Base-by-base conservation (phyloP, 2,329 filamentous ascomycete genomes). In the Graphilbum sp. region DNA sequence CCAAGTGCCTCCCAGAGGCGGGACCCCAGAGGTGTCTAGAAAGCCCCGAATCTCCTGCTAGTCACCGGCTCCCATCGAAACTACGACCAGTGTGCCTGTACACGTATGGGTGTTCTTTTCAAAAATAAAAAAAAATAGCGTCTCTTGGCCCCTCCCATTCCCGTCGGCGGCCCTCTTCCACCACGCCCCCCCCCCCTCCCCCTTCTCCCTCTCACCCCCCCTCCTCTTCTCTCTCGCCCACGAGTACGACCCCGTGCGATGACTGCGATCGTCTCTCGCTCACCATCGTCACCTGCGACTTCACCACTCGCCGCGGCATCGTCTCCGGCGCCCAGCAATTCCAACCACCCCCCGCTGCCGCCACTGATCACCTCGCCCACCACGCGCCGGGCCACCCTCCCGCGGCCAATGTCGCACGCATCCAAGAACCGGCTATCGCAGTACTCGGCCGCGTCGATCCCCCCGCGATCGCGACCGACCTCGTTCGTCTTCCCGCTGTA, bases 401-500 rank as follows among this genome's bases (percentile, higher is more conserved):
- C 77, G 50, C 64, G 75, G 48, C 78, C 82, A 47, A 70, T 73
- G 58, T 85, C 81, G 51, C 81, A 85, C 52, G 81, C 77, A 50
- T 78, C 79, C 45, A 87, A 77, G 59, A 81, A 83, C 54, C 74
- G 86, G 40, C 66, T 92, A 50, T 93, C 86, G 45, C 81, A 84
- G 52, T 88, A 87, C 61, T 90, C 83, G 45, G 76, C 68, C 50
- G 63, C 73, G 42, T 87, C 83, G 15, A 67, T 66, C 42, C 69
- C 69, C 36, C 69, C 71, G 44, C 72, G 78, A 44, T 93, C 86
- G 45, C 76, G 85, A 43, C 84, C 86, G 17, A 69, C 69, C 40
- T 93, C 85, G n/a, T 72, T 81, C 52, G 69, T 83, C 45, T 88
- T 90, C 52, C 81, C 85, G 15, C 65, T 80, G 50, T 90, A 85